Evolutionary conservation across 2,329 filamentous ascomycete genomes (phyloP).

Genomic region (Diaporthe ampelina): DNA sequence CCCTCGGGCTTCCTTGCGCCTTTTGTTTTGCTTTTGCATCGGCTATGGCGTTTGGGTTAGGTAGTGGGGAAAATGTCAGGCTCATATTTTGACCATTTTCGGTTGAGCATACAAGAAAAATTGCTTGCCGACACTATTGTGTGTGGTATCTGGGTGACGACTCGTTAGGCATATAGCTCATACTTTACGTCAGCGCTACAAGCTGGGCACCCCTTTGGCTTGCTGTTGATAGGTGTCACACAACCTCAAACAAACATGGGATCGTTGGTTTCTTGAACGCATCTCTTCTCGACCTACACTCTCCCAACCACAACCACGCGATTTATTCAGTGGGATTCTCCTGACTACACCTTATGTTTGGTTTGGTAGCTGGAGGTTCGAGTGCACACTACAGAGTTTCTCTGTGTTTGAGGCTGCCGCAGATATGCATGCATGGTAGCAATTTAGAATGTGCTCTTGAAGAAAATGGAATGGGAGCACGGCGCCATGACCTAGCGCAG

Average conservation of each 20-base stretch:
- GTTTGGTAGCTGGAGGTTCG: background rate
- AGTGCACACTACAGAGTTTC: background rate
- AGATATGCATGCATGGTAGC: too few relatives aligned
- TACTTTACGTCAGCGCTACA: background rate
- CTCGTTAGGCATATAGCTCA: slow-evolving; percentile 7
- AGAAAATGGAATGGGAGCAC: background rate
- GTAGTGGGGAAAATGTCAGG: slow-evolving; percentile 31
- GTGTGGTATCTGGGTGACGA: background rate
- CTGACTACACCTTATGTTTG: background rate
- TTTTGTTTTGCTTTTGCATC: slow-evolving; percentile 39
- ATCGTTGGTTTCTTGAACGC: background rate
- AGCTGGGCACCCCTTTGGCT: background rate
- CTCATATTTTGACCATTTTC: background rate
- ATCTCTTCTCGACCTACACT: background rate
- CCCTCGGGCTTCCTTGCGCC: background rate
- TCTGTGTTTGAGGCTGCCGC: background rate
- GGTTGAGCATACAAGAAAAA: background rate
- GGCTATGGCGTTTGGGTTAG: slow-evolving; percentile 42
- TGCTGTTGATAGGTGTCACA: background rate
- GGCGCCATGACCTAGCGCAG: background rate
- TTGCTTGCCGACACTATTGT: background rate
- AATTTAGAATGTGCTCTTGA: too few relatives aligned
- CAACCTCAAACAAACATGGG: background rate
- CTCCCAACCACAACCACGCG: background rate
- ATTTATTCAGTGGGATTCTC: background rate